Evolutionary conservation across 2,329 filamentous ascomycete species (phyloP), one percentile per base, ranked within the genome.

Genomic region (Cryphonectria radicalis): DNA sequence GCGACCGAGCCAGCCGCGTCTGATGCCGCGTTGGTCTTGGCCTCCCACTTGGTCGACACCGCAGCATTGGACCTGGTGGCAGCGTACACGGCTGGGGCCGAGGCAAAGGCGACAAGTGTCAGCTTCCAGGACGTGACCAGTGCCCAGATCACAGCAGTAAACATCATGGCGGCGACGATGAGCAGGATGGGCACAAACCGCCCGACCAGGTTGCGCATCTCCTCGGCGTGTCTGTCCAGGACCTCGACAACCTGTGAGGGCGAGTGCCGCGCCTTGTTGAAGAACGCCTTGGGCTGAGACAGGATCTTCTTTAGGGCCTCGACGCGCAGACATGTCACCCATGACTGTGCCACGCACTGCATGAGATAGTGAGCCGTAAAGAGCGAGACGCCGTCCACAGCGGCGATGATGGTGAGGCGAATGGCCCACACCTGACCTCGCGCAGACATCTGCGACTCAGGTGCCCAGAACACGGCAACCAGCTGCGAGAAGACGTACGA

Each of bases 181-280:
- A 95, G 84, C 0, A 92, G 80, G 68, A 92, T 89, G 1, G 92
- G 91, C 0, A 91, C 85, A 77, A 97, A 97, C 1, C 92, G 88
- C 1, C 93, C 92, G 0, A 97, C 85, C 0, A 98, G 83, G 75
- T 93, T 94, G 11, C 93, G 88, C 88, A 96, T 95, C 78, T 97
- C 94, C 78, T 98, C 94, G 0, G 92, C 92, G 76, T 93, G 93
- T 22, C 92, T 88, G 76, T 97, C 93, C 0, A 98, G 86, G 62
- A 88, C 91, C 72, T 93, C 90, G 0, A 86, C 89, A 59, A 98
- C 85, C 1, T 86, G 84, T 0, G 85, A 84, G 0, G 91, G 83
- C 0, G 87, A 88, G 78, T 96, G 92, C 46, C 85, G 84, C 1
- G 91, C 85, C 66, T 86, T 83, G 74, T 94, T 91, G 75, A 97